phyloP scores from a whole-genome alignment of 331 rosid genomes.

The Stylosanthes scabra region DNA sequence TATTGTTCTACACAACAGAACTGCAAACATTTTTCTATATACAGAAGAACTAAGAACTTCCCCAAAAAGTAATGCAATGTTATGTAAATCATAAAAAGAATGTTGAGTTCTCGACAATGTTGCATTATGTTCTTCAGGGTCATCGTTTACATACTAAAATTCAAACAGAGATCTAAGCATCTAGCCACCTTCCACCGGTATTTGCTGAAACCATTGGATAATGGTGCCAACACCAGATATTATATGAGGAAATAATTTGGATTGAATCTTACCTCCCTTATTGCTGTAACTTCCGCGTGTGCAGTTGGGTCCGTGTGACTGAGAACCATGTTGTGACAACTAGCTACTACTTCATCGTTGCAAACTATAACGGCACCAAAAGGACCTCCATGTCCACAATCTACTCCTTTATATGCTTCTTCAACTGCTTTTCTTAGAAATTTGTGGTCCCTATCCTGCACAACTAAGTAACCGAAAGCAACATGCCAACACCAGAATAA shows the following conservation, averaged over 20 bases:
- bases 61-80: slow-evolving; percentile 4
- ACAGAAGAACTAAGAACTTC: not conserved
- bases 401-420: slow-evolving; percentile 96
- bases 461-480: slow-evolving; percentile 62
- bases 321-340: slow-evolving; percentile 94
- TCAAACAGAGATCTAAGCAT: slow-evolving; percentile 14
- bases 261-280: slow-evolving; percentile 78
- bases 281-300: slow-evolving; percentile 96
- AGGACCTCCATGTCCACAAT: slow-evolving; percentile 91
- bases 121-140: slow-evolving; percentile 22
- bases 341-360: slow-evolving; percentile 77
- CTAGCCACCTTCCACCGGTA: slow-evolving; percentile 24
- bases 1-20: not conserved
- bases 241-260: slow-evolving; percentile 11
- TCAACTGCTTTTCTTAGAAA: slow-evolving; percentile 85
- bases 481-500: slow-evolving; percentile 32
- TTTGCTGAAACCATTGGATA: slow-evolving; percentile 3
- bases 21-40: not conserved
- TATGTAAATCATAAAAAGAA: not conserved
- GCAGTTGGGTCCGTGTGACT: slow-evolving; percentile 91
- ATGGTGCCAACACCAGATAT: too few species aligned
- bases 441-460: slow-evolving; percentile 84
- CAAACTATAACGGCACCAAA: slow-evolving; percentile 91
- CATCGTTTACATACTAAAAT: slow-evolving; percentile 18
- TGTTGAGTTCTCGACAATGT: not conserved